Base-by-base conservation (phyloP, 2,329 filamentous ascomycete genomes). In the Talaromyces albobiverticillius region DNA sequence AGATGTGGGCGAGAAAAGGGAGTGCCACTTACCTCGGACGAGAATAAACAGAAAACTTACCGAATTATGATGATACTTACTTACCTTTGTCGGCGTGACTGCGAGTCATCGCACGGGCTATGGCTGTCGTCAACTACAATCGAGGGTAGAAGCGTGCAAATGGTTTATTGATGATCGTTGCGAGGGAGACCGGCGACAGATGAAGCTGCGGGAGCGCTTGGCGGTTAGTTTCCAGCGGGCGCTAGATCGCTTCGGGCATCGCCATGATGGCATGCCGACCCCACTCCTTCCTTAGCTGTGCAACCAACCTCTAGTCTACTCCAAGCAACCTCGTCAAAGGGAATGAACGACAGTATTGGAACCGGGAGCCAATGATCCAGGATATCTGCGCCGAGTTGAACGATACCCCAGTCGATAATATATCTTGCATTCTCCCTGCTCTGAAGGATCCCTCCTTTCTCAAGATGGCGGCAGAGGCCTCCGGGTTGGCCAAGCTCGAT, bases 401-500 rank as follows among this genome's bases (percentile, higher is more conserved):
- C 32, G 42, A 47, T 13, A 47, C 48, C 14, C 41, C 53, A 23
- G 29, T n/a, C 13, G 53, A 55, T 25, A 55, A 55, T 9, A 26
- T 51, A 5, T 32, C 48, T 16, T 55, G 53, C 42, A 25, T 55
- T 20, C 34, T 47, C 36, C 41, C 53, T 25, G 47, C 42, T 20
- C 23, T 55, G 6, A 51, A 51, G 14, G 41, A 51, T 20, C 53
- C 47, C 25, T 51, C 48, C 22, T 34, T 55, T 38, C 38, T 55
- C 53, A 55, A 51, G 22, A 75, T 75, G 69, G 67, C 71, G 55
- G 66, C 67, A 49, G 64, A 68, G 68, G 79, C 84, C 62, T 77
- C 77, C 58, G 55, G 85, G 45, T 71, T 90, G 67, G 79, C 85
- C 64, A 81, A 83, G 72, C 76, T 95, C 62, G 91, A 96, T 75